Conservation (phyloP, 306 rosid genomes). For the Astragalus membranaceus region DNA sequence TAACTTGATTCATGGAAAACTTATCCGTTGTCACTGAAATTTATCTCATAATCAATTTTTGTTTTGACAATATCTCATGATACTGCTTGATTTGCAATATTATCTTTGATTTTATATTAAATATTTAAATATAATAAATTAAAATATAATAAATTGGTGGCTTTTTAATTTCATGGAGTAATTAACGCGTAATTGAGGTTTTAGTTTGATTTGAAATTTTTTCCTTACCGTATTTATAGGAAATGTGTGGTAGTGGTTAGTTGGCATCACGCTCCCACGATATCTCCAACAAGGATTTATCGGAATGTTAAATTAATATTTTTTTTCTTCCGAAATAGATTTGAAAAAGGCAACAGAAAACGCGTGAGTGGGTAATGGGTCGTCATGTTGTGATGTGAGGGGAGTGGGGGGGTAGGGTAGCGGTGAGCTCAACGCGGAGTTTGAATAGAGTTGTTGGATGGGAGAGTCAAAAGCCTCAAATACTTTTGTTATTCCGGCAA, state of each 20-base stretch:
- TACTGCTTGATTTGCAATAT: not conserved
- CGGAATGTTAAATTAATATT: not conserved
- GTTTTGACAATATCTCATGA: too few relatives aligned
- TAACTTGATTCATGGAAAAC: conserved; percentile 1
- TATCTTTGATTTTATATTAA: not conserved
- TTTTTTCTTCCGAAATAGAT: not conserved
- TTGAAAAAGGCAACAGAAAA: not conserved
- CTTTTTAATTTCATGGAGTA: not conserved
- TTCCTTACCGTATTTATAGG: not conserved
- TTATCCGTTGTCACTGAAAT: not conserved
- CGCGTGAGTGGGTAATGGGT: conserved; percentile 29
- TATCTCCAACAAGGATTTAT: not conserved
- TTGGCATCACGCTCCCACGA: not conserved
- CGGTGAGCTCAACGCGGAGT: conserved; percentile 39
- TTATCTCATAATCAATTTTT: not conserved
- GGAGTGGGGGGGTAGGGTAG: not conserved
- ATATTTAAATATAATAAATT: too few relatives aligned
- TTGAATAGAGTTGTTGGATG: not conserved
- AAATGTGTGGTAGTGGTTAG: not conserved
- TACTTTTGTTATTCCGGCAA: not conserved
- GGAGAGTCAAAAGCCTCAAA: not conserved
- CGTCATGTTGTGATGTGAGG: conserved; percentile 16
- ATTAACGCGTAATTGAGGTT: not conserved
- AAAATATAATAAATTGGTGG: too few relatives aligned
- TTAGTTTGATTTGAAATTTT: not conserved